Conservation (phyloP, 805 yeast species). For the Saturnispora dispora region DNA sequence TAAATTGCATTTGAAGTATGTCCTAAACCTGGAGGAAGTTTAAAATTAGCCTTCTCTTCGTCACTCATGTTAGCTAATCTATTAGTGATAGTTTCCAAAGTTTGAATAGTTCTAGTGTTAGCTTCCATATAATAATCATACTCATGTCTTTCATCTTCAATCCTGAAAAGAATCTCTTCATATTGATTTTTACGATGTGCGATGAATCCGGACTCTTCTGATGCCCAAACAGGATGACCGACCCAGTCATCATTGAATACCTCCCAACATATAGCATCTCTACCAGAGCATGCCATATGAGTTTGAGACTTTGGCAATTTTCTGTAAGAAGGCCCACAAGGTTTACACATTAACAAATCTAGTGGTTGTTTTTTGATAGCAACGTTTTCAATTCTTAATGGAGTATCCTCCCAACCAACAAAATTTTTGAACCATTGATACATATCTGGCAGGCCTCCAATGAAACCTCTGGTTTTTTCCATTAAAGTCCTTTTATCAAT, state of each 20-base stretch:
- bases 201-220: constrained; percentile 96
- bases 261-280: constrained; percentile 99
- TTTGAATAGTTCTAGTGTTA: constrained; percentile 88
- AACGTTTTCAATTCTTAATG: constrained; percentile 81
- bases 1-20: constrained; percentile 86
- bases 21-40: constrained; percentile 87
- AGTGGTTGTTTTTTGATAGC: constrained; percentile 82
- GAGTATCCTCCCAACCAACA: constrained; percentile 81
- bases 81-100: constrained; percentile 88
- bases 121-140: constrained; percentile 95
- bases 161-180: constrained; percentile 89
- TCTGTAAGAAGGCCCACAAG: constrained; percentile 93
- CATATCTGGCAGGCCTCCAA: constrained; percentile 73
- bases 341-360: constrained; percentile 83
- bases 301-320: constrained; percentile 89
- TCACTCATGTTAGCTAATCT: constrained; percentile 87
- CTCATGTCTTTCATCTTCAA: constrained; percentile 96
- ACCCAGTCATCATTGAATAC: constrained; percentile 98
- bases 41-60: constrained; percentile 73
- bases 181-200: constrained; percentile 98
- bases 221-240: constrained; percentile 99
- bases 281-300: constrained; percentile 94
- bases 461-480: constrained; percentile 73
- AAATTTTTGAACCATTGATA: constrained; percentile 87
- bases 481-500: constrained; percentile 77